A percentile compares a stretch with the other conserved stretches of the same genome.
Conservation (phyloP, 2,329 filamentous ascomycete genomes). For the Pseudogymnoascus sp. region DNA sequence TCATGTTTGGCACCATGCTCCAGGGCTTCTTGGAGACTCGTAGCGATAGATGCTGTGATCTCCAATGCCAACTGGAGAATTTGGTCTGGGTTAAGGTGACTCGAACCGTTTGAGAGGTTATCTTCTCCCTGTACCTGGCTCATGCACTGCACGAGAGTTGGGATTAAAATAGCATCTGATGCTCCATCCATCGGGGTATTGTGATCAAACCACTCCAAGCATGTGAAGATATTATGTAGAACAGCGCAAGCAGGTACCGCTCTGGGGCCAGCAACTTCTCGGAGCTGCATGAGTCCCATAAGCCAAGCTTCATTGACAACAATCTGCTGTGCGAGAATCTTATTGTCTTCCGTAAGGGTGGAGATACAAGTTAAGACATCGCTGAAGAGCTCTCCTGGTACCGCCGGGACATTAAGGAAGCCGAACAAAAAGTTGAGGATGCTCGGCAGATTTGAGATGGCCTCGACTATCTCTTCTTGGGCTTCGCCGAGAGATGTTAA, state of each 20-base stretch:
- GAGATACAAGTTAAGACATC: slow-evolving; percentile 49
- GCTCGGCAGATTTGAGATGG: slow-evolving; percentile 41
- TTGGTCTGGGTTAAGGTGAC: slow-evolving; percentile 24
- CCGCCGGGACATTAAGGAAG: slow-evolving; percentile 36
- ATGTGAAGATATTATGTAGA: slow-evolving; percentile 54
- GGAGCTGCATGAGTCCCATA: slow-evolving; percentile 42
- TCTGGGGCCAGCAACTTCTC: slow-evolving; percentile 39
- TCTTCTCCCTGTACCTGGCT: slow-evolving; percentile 20
- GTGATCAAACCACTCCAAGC: slow-evolving; percentile 45
- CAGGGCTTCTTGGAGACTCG: slow-evolving; percentile 45
- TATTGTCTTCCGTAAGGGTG: slow-evolving; percentile 53
- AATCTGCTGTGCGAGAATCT: slow-evolving; percentile 44
- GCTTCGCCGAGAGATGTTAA: slow-evolving; percentile 49
- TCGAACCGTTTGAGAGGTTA: slow-evolving; percentile 13
- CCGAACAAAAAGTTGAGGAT: slow-evolving; percentile 49
- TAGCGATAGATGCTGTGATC: slow-evolving; percentile 57
- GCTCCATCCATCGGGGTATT: slow-evolving; percentile 41
- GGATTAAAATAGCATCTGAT: slow-evolving; percentile 44
- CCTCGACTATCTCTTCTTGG: slow-evolving; percentile 51
- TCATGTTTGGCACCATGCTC: slow-evolving; percentile 36
- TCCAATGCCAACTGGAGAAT: slow-evolving; percentile 45
- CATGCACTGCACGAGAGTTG: slow-evolving; percentile 33
- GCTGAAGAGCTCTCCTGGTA: slow-evolving; percentile 33
- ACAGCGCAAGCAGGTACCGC: slow-evolving; percentile 52
- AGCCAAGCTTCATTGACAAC: slow-evolving; percentile 44